phyloP scores from a whole-genome alignment of 306 rosid species.

The Benincasa hispida region DNA sequence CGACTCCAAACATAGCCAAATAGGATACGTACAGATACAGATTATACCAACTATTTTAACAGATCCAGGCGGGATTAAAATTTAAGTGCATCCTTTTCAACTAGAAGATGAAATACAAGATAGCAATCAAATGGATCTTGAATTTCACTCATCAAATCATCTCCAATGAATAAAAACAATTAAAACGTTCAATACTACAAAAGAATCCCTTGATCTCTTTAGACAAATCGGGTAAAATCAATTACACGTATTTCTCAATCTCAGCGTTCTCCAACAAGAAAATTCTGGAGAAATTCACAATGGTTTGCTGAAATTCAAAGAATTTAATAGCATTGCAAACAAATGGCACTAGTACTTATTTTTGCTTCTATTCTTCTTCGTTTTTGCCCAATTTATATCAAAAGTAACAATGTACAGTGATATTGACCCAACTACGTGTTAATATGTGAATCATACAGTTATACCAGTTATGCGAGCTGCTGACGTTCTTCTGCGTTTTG shows the following conservation, averaged over 20 bases:
- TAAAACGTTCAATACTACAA: neutral
- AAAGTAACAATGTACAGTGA: neutral
- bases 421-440: neutral
- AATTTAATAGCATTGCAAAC: neutral
- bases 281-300: neutral
- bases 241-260: constrained; percentile 6
- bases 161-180: neutral
- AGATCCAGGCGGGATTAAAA: neutral
- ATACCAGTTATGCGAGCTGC: constrained; percentile 19
- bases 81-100: neutral
- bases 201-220: neutral
- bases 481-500: constrained; percentile 65
- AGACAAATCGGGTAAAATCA: neutral
- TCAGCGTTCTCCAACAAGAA: neutral
- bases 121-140: neutral
- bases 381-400: neutral
- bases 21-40: neutral
- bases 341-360: neutral
- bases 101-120: neutral
- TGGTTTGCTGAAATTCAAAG: neutral
- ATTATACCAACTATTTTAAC: neutral
- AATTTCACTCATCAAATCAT: neutral
- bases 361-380: neutral
- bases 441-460: constrained; percentile 7
- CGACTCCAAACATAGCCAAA: neutral